A percentile compares a stretch with the other conserved stretches of the same genome.
These are phyloP conservation scores for Xylaria sp. DNA, from an alignment of 2,329 filamentous ascomycete species.

Conservation along the genomic window DNA sequence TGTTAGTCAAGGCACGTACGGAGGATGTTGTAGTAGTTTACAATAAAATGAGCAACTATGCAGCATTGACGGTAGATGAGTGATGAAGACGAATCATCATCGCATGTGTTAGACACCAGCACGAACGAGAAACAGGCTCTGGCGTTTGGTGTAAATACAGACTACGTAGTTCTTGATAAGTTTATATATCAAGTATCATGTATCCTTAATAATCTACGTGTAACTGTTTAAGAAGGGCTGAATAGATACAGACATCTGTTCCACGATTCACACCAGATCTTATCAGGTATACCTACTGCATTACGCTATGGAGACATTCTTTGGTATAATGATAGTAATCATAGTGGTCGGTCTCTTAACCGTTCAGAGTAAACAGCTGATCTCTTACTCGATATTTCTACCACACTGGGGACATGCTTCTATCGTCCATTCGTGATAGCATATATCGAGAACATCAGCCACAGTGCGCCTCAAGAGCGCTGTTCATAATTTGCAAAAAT, in stretches of 20 bases:
- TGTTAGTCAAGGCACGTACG: neutral
- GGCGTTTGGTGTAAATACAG: neutral
- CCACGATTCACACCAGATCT: neutral
- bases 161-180: too few relatives aligned
- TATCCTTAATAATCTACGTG: neutral
- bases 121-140: neutral
- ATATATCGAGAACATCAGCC: conserved; percentile 15
- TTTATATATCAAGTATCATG: neutral
- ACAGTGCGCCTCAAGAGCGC: conserved; percentile 22
- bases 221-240: neutral
- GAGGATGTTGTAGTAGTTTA: neutral
- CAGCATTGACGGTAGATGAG: neutral
- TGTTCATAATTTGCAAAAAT: conserved; percentile 21
- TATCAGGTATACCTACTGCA: too few relatives aligned
- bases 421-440: too few relatives aligned
- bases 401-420: neutral
- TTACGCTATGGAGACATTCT: neutral
- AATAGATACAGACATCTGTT: neutral
- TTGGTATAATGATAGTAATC: neutral
- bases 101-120: neutral
- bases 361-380: neutral
- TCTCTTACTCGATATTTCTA: neutral
- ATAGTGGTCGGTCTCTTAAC: neutral
- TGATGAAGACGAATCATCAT: neutral
- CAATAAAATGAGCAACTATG: neutral